Evolutionary conservation across 1,284 basidiomycete genomes (phyloP), one percentile per base, ranked within the genome.

Genomic region (Malassezia sp.): DNA sequence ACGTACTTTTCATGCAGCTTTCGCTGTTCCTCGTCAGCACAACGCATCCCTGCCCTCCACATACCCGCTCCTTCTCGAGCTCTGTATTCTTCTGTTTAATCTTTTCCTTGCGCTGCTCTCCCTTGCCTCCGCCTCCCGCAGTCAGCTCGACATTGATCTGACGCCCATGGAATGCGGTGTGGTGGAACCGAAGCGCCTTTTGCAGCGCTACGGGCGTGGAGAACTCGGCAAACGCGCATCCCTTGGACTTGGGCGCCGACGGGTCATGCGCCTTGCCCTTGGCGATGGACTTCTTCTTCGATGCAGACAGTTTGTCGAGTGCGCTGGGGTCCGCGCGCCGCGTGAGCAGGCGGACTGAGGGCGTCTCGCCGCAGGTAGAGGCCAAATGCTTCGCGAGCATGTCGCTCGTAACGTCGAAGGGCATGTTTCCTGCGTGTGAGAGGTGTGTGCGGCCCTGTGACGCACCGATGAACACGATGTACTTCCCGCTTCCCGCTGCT

Each of bases 91-190:
- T 67, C 4, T 42, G 49, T 43, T 57, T 54, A 48, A 70, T 70
- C 56, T 66, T 70, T 18, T 67, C 56, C 46, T 45, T 49, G 23
- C 67, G 49, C 2, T 39, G 42, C 32, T 53, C 45, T 20, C 53
- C 44, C 46, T 63, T 63, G n/a, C 67, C 67, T 4, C 67, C 67
- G 3, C 67, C 67, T 7, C 67, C 67, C 0, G 67, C 67, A 0
- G 65, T 68, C 14, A 70, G 52, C 39, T 70, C 67, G 5, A 70
- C 67, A 37, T 70, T 70, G 45, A 70, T 70, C 44, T 59, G 56
- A 4, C 67, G 54, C 4, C 65, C 65, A 17, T 57, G 61, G 21
- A 68, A 45, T 46, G 59, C 42, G 21, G 65, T 67, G 22, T 68
- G 67, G 44, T 70, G 67, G 35, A 70, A 67, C 11, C 56, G 57